Conservation (phyloP, 192 early-diverging fungal species). For the Mycoemilia scoparia region DNA sequence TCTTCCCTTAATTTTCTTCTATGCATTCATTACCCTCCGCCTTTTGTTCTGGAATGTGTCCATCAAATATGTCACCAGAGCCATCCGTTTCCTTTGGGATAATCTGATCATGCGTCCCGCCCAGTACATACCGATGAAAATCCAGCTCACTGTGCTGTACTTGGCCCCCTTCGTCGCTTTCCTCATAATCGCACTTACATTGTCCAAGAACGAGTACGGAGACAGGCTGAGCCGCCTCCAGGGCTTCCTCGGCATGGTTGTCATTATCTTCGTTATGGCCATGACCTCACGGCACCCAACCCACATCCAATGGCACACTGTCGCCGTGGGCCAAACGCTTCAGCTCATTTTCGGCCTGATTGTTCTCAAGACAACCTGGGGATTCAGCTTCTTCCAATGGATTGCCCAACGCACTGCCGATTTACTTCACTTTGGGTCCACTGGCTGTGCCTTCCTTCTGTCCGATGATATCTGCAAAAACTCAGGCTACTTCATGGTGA, state of each 20-base stretch:
- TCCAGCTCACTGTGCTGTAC: slow-evolving; percentile 26
- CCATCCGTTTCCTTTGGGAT: slow-evolving; percentile 15
- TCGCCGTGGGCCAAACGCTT: slow-evolving; percentile 42
- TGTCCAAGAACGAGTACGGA: slow-evolving; percentile 22
- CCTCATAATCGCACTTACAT: slow-evolving; percentile 33
- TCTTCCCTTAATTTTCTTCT: slow-evolving; percentile 28
- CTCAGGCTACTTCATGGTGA: slow-evolving; percentile 35
- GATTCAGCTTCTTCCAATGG: slow-evolving; percentile 56
- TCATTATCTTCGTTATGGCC: slow-evolving; percentile 31
- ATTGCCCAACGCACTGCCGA: slow-evolving; percentile 30
- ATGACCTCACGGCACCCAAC: slow-evolving; percentile 40
- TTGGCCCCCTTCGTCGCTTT: slow-evolving; percentile 30
- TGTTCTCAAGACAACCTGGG: slow-evolving; percentile 51
- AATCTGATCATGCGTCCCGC: slow-evolving; percentile 7
- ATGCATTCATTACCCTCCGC: slow-evolving; percentile 30
- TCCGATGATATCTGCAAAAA: slow-evolving; percentile 27
- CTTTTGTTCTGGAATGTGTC: slow-evolving; percentile 26
- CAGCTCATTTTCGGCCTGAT: slow-evolving; percentile 69
- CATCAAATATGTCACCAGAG: slow-evolving; percentile 13
- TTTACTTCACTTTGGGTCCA: slow-evolving; percentile 47
- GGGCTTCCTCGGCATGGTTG: slow-evolving; percentile 47
- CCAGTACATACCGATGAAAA: slow-evolving; percentile 13
- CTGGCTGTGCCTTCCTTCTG: slow-evolving; percentile 54
- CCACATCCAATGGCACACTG: slow-evolving; percentile 56
- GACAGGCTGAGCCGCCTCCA: slow-evolving; percentile 55